These are phyloP conservation scores for Dactylorhiza incarnata DNA, from an alignment of 106 monocot species.

Conservation along the genomic window DNA sequence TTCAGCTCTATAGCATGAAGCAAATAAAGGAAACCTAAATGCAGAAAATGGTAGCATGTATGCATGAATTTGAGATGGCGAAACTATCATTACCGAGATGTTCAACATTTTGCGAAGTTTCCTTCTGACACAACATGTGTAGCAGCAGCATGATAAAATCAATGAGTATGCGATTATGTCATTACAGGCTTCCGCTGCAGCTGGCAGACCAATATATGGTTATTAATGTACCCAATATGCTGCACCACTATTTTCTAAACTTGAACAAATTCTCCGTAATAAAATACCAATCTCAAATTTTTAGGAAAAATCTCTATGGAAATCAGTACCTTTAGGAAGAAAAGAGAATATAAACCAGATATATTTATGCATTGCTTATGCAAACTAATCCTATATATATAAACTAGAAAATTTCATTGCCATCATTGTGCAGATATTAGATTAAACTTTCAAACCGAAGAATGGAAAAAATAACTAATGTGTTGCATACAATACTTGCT, in stretches of 20 bases:
- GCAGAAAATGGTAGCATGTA: background rate
- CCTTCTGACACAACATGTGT: slow-evolving; percentile 86
- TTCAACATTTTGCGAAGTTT: slow-evolving; percentile 52
- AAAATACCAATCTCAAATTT: background rate
- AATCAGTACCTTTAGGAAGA: background rate
- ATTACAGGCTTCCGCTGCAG: slow-evolving; percentile 79
- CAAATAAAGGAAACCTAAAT: background rate
- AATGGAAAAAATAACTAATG: background rate
- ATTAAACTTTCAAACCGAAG: background rate
- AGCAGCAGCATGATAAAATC: slow-evolving; percentile 89
- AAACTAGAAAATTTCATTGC: background rate
- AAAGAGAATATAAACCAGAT: background rate
- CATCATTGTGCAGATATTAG: background rate
- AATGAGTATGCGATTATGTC: slow-evolving; percentile 84
- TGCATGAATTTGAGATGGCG: background rate
- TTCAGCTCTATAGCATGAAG: background rate
- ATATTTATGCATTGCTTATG: background rate
- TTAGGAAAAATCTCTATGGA: background rate
- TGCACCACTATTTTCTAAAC: background rate
- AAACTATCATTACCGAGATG: slow-evolving; percentile 35
- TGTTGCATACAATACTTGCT: background rate
- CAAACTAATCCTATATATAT: background rate
- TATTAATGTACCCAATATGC: background rate
- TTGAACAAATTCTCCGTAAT: background rate
- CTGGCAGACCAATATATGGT: slow-evolving; percentile 23